phyloP scores from a whole-genome alignment of 371 early-diverging fungal species.

The Rhizopus stolonifer region DNA sequence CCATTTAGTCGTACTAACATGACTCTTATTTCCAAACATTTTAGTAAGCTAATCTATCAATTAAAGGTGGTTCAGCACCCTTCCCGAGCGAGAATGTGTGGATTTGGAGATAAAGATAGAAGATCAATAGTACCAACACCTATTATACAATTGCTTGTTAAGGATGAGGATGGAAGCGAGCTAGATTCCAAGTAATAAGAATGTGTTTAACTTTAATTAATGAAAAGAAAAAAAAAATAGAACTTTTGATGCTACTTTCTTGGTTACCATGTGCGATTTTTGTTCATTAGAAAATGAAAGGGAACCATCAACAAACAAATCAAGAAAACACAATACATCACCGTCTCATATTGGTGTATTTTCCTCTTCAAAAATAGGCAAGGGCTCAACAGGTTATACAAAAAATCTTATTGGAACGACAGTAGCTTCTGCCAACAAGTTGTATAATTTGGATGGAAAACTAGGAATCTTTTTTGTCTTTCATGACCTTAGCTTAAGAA shows the following conservation, averaged over 20 bases:
- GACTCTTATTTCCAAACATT: too few species aligned
- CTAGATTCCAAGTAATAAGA: slow-evolving; percentile 38
- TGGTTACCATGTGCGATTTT: slow-evolving; percentile 61
- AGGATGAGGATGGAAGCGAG: slow-evolving; percentile 26
- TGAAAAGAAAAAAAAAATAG: slow-evolving; percentile 23
- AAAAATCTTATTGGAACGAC: slow-evolving; percentile 73
- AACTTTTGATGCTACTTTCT: slow-evolving; percentile 55
- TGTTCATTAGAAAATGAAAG: slow-evolving; percentile 38
- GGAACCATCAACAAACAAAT: slow-evolving; percentile 28
- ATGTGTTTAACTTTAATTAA: not conserved
- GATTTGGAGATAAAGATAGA: slow-evolving; percentile 76
- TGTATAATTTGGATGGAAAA: slow-evolving; percentile 60
- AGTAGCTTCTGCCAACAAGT: slow-evolving; percentile 65
- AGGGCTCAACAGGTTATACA: not conserved
- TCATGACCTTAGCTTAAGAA: slow-evolving; percentile 69
- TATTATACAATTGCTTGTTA: slow-evolving; percentile 43
- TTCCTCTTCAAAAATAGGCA: too few species aligned
- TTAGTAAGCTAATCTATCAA: too few species aligned
- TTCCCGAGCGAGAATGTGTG: slow-evolving; percentile 81
- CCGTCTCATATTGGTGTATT: too few species aligned
- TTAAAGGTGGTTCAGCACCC: slow-evolving; percentile 67
- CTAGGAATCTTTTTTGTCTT: slow-evolving; percentile 78
- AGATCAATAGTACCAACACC: slow-evolving; percentile 61
- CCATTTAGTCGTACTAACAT: too few species aligned
- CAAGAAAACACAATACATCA: slow-evolving; percentile 15